Percentiles rank a stretch among this genome's conserved stretches.
Evolutionary conservation across 2,329 filamentous ascomycete species (phyloP).

Genomic region (Colletotrichum sidae): DNA sequence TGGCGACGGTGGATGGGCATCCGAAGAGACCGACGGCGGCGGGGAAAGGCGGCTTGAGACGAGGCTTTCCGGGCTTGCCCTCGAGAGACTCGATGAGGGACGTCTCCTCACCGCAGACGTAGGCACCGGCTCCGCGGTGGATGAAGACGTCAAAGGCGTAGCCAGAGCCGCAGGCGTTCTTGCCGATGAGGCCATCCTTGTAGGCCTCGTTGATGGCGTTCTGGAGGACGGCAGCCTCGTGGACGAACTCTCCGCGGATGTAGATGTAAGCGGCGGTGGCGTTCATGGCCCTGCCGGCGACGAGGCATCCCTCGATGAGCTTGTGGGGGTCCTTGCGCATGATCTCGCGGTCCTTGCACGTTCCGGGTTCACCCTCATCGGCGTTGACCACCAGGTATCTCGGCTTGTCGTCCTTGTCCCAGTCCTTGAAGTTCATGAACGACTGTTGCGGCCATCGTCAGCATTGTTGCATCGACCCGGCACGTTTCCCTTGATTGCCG

Average conservation of each 20-base stretch:
- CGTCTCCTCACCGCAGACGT: constrained; percentile 98
- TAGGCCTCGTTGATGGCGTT: constrained; percentile 98
- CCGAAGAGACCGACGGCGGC: constrained; percentile 97
- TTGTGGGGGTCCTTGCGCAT: constrained; percentile 99
- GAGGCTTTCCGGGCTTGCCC: constrained; percentile 98
- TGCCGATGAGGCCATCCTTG: constrained; percentile 91
- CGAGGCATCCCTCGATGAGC: constrained; percentile 95
- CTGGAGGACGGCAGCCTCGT: constrained; percentile 94
- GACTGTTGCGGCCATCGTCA: constrained; percentile 66
- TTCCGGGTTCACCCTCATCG: constrained; percentile 98
- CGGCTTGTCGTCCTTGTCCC: constrained; percentile 97
- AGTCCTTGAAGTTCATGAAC: constrained; percentile 99
- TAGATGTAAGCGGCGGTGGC: constrained; percentile 99
- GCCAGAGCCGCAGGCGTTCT: constrained; percentile 96
- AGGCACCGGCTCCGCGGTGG: constrained; percentile 96
- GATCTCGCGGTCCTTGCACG: constrained; percentile 99
- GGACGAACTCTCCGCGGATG: constrained; percentile 97
- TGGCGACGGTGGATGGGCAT: constrained; percentile 97
- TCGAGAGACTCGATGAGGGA: constrained; percentile 98
- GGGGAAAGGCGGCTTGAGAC: constrained; percentile 98
- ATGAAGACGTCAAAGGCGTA: constrained; percentile 99
- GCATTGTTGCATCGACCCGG: neutral
- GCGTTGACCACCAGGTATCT: constrained; percentile 98
- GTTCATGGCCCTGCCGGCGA: constrained; percentile 98
- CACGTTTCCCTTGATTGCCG: constrained; percentile 24